Conservation (phyloP, 805 yeast genomes). For the Cyberlindnera misumaiensis region DNA sequence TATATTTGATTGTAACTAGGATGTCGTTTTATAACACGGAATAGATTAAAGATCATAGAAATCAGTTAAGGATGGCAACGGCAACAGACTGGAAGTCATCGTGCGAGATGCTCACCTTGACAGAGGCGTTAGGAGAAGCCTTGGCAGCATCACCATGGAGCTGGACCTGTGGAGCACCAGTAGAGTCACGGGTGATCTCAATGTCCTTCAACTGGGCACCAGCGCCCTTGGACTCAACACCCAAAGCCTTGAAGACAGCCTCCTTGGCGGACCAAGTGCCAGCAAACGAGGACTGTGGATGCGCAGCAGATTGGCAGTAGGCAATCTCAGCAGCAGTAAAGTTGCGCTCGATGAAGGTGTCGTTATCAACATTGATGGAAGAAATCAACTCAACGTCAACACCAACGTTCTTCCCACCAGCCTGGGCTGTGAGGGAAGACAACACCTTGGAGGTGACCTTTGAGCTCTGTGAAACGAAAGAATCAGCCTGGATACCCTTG, state of each 20-base stretch:
- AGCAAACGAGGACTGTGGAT: slow-evolving; percentile 84
- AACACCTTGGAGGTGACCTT: slow-evolving; percentile 61
- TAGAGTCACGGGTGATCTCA: slow-evolving; percentile 65
- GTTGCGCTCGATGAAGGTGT: slow-evolving; percentile 86
- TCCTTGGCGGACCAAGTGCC: slow-evolving; percentile 99
- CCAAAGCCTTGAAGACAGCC: slow-evolving; percentile 95
- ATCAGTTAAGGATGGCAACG: slow-evolving; percentile 59
- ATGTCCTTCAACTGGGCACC: slow-evolving; percentile 92
- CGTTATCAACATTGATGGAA: slow-evolving; percentile 78
- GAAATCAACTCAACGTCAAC: slow-evolving; percentile 88
- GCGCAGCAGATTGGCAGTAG: slow-evolving; percentile 70
- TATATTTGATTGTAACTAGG: neutral
- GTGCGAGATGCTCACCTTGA: slow-evolving; percentile 89
- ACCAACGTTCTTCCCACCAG: slow-evolving; percentile 64
- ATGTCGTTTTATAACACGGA: neutral
- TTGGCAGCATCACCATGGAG: slow-evolving; percentile 70
- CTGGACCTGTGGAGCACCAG: slow-evolving; percentile 71
- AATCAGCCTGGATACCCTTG: slow-evolving; percentile 42
- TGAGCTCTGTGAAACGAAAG: slow-evolving; percentile 41
- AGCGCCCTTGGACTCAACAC: slow-evolving; percentile 84
- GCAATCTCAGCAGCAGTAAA: slow-evolving; percentile 75
- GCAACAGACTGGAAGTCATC: slow-evolving; percentile 97
- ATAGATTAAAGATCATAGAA: neutral
- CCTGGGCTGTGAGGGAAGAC: slow-evolving; percentile 38
- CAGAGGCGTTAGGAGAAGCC: slow-evolving; percentile 65